Percentiles rank a stretch among this genome's conserved stretches.
These are phyloP conservation scores for Seminavis robusta DNA, from an alignment of 108 stramenopile genomes.

Conservation along the genomic window DNA sequence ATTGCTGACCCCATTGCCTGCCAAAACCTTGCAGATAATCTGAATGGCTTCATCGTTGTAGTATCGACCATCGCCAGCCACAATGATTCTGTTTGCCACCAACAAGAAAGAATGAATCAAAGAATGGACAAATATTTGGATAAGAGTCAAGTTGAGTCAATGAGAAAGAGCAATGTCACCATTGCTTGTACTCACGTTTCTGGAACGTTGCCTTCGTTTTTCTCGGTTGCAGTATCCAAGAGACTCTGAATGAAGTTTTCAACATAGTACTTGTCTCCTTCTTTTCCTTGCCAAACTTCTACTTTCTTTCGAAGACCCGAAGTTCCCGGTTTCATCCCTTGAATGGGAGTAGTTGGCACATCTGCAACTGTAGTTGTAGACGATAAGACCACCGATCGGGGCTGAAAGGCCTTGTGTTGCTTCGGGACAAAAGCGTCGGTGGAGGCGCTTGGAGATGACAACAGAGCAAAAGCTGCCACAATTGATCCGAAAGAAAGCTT, in stretches of 20 bases:
- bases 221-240: slow-evolving; percentile 76
- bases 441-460: too few relatives aligned
- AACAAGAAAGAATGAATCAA: not conserved
- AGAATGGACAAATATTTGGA: not conserved
- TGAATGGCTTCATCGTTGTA: slow-evolving; percentile 95
- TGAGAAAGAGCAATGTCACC: not conserved
- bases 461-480: too few relatives aligned
- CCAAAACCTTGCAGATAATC: slow-evolving; percentile 81
- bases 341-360: slow-evolving; percentile 67
- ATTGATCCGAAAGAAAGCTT: too few relatives aligned
- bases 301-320: slow-evolving; percentile 96
- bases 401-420: not conserved
- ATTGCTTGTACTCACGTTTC: slow-evolving; percentile 65
- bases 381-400: too few relatives aligned
- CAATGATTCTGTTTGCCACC: slow-evolving; percentile 47
- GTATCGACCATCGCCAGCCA: slow-evolving; percentile 92
- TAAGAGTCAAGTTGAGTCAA: not conserved
- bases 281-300: slow-evolving; percentile 76
- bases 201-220: slow-evolving; percentile 74
- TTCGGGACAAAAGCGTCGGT: not conserved
- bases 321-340: slow-evolving; percentile 90
- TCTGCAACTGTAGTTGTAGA: too few relatives aligned
- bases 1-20: slow-evolving; percentile 84
- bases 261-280: slow-evolving; percentile 69
- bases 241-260: slow-evolving; percentile 98